Evolutionary conservation across 257 asterid genomes (phyloP).

Genomic region (Prunella vulgaris): DNA sequence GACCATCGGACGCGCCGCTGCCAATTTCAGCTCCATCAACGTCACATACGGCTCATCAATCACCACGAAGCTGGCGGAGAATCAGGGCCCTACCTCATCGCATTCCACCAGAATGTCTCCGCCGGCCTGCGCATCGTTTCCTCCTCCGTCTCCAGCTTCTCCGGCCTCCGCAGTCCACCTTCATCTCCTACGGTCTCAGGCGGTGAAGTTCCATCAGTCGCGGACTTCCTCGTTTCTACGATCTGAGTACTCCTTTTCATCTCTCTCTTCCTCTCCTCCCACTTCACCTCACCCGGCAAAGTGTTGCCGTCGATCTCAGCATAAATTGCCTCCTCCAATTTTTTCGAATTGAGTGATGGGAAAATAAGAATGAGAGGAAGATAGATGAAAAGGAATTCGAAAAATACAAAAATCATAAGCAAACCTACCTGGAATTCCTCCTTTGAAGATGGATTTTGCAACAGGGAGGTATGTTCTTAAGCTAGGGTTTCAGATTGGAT

Average conservation of each 20-base stretch:
- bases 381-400: too few species aligned
- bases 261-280: conserved; percentile 35
- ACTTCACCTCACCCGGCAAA: conserved; percentile 43
- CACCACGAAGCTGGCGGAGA: conserved; percentile 80
- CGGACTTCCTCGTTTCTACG: conserved; percentile 63
- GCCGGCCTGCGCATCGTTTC: conserved; percentile 57
- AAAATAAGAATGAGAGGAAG: too few species aligned
- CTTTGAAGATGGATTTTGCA: too few species aligned
- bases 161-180: conserved; percentile 50
- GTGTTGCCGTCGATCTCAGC: conserved; percentile 56
- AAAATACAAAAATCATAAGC: too few species aligned
- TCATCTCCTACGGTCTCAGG: conserved; percentile 11
- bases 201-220: conserved; percentile 41
- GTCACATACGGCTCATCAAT: too few species aligned
- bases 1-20: too few species aligned
- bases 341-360: conserved; percentile 36
- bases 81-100: conserved; percentile 70
- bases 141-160: conserved; percentile 78
- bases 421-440: too few species aligned
- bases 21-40: too few species aligned
- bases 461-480: too few species aligned
- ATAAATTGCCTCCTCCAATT: not conserved
- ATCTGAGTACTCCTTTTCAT: conserved; percentile 48
- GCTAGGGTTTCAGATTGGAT: too few species aligned
- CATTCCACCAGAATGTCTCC: conserved; percentile 51